Conservation (phyloP, 2,329 filamentous ascomycete genomes). For the Diaporthe batatas region DNA sequence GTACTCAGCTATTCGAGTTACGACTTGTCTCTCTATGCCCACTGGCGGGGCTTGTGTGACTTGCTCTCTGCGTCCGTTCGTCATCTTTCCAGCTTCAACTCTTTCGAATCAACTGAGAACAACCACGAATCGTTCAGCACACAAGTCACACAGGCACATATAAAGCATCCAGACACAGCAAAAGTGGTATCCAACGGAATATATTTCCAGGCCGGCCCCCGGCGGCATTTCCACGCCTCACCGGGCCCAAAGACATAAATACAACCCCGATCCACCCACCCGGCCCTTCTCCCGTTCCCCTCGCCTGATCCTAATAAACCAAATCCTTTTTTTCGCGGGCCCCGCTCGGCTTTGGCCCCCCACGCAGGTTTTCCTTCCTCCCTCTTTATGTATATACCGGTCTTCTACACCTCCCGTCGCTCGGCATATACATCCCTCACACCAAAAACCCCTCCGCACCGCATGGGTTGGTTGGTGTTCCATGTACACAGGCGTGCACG, state of each 20-base stretch:
- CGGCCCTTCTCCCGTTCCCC: neutral
- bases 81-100: too few relatives aligned
- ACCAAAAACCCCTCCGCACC: neutral
- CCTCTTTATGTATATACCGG: conserved; percentile 33
- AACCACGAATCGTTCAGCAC: too few relatives aligned
- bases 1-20: too few relatives aligned
- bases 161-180: neutral
- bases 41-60: too few relatives aligned
- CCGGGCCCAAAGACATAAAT: conserved; percentile 19
- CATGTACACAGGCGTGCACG: neutral
- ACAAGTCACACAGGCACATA: neutral
- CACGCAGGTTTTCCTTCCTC: neutral
- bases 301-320: neutral
- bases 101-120: too few relatives aligned
- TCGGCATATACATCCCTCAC: conserved; percentile 2
- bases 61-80: too few relatives aligned
- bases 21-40: too few relatives aligned
- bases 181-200: conserved; percentile 12
- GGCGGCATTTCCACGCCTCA: neutral
- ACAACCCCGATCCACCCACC: conserved; percentile 16
- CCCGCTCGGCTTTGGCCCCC: neutral
- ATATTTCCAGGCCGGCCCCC: conserved; percentile 13
- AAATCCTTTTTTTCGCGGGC: neutral
- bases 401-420: neutral
- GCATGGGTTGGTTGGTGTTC: neutral